These are phyloP conservation scores for Pezicula carpinea DNA, from an alignment of 2,329 filamentous ascomycete species.

Conservation along the genomic window DNA sequence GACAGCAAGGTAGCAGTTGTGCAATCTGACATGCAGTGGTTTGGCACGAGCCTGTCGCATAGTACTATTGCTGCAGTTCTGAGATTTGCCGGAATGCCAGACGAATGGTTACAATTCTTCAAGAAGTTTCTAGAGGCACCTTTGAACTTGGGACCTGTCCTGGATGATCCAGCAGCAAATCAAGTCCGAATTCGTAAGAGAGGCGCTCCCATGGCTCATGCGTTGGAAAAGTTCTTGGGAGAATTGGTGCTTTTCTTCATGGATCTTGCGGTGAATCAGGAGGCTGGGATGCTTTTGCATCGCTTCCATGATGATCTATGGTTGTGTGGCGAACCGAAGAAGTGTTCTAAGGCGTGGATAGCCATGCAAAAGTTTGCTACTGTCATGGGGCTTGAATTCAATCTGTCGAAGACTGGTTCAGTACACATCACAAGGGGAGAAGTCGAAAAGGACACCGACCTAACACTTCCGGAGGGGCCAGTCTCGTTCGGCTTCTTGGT, in stretches of 20 bases:
- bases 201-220: constrained; percentile 55
- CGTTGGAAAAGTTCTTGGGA: constrained; percentile 53
- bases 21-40: constrained; percentile 52
- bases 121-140: constrained; percentile 52
- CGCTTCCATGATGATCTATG: constrained; percentile 61
- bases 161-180: background rate
- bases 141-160: constrained; percentile 43
- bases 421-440: constrained; percentile 31
- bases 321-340: constrained; percentile 54
- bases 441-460: constrained; percentile 1
- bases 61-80: constrained; percentile 50
- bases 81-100: constrained; percentile 52
- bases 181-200: constrained; percentile 39
- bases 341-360: constrained; percentile 52
- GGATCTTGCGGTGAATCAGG: constrained; percentile 58
- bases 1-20: constrained; percentile 47
- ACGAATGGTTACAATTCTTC: constrained; percentile 55
- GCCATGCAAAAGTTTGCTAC: constrained; percentile 47
- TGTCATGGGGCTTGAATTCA: constrained; percentile 52
- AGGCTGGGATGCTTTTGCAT: constrained; percentile 50
- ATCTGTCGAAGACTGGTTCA: constrained; percentile 51
- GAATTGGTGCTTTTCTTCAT: constrained; percentile 59
- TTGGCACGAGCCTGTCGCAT: constrained; percentile 52
- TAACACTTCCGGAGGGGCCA: constrained; percentile 41
- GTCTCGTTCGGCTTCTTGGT: constrained; percentile 53